A percentile compares a stretch with the other conserved stretches of the same genome.
These are phyloP conservation scores for Nicotiana paniculata DNA, from an alignment of 257 asterid species.

Conservation along the genomic window DNA sequence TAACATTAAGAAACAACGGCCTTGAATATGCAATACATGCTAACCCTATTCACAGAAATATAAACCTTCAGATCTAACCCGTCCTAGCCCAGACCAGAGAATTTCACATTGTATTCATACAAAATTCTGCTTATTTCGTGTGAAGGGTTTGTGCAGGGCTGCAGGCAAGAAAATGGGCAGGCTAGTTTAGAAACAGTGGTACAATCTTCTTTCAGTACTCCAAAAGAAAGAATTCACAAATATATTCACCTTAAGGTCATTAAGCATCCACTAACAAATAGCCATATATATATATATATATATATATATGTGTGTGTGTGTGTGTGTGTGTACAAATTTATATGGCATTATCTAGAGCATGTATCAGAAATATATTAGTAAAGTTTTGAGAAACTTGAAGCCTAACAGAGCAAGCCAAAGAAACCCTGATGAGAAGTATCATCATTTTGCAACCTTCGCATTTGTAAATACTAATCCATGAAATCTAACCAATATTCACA, in stretches of 20 bases:
- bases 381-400: background rate
- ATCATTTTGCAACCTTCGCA: background rate
- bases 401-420: background rate
- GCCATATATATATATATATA: background rate
- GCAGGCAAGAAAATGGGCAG: background rate
- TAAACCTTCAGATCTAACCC: background rate
- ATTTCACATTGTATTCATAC: background rate
- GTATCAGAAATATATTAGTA: background rate
- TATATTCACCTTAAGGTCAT: background rate
- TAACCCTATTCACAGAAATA: background rate
- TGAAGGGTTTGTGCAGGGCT: background rate
- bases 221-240: background rate
- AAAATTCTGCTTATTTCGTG: background rate
- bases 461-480: background rate
- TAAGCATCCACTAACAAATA: background rate
- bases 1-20: background rate
- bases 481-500: background rate
- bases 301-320: too few species aligned
- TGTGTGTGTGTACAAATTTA: too few species aligned
- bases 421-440: background rate
- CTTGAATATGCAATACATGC: background rate
- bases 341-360: too few species aligned
- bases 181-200: background rate
- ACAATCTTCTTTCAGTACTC: background rate
- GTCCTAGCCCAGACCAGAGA: background rate